These are phyloP conservation scores for Geotrichum restrictum DNA, from an alignment of 1,139 yeast genomes.

Conservation along the genomic window DNA sequence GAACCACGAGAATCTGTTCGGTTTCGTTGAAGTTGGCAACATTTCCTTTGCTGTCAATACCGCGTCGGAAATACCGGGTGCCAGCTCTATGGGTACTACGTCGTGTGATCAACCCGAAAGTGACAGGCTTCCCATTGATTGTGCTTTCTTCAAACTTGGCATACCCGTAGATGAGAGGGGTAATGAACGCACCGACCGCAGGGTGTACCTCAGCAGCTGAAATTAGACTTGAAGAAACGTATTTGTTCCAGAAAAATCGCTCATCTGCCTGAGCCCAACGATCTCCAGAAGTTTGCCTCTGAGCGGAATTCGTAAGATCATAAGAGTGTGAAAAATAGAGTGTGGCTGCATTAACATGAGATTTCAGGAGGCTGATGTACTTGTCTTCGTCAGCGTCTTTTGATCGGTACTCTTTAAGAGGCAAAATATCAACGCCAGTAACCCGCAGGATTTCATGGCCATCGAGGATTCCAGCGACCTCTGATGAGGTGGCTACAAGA, in stretches of 20 bases:
- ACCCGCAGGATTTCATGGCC: slow-evolving; percentile 59
- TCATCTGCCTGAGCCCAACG: slow-evolving; percentile 46
- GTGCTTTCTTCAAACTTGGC: slow-evolving; percentile 37
- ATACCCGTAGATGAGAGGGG: slow-evolving; percentile 80
- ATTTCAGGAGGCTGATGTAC: slow-evolving; percentile 61
- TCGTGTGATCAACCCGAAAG: slow-evolving; percentile 72
- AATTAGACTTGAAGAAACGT: slow-evolving; percentile 55
- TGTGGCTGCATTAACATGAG: slow-evolving; percentile 69
- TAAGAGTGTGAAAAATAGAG: slow-evolving; percentile 68
- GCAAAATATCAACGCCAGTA: slow-evolving; percentile 55
- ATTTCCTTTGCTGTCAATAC: slow-evolving; percentile 63
- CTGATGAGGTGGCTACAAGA: slow-evolving; percentile 56
- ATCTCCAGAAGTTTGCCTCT: slow-evolving; percentile 39
- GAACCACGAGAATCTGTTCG: slow-evolving; percentile 69
- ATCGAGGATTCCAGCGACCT: slow-evolving; percentile 59
- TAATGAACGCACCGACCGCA: slow-evolving; percentile 49
- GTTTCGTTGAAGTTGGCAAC: slow-evolving; percentile 93
- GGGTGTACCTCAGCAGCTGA: slow-evolving; percentile 41
- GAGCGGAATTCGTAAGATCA: slow-evolving; percentile 81
- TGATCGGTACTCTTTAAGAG: slow-evolving; percentile 44
- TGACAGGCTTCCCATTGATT: slow-evolving; percentile 51
- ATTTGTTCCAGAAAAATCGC: slow-evolving; percentile 89
- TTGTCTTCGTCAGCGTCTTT: slow-evolving; percentile 52
- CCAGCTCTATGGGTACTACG: slow-evolving; percentile 83
- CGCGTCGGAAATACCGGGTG: slow-evolving; percentile 93